Base-by-base conservation (phyloP, 495 filamentous ascomycete genomes). In the Penicillium cinerascens region DNA sequence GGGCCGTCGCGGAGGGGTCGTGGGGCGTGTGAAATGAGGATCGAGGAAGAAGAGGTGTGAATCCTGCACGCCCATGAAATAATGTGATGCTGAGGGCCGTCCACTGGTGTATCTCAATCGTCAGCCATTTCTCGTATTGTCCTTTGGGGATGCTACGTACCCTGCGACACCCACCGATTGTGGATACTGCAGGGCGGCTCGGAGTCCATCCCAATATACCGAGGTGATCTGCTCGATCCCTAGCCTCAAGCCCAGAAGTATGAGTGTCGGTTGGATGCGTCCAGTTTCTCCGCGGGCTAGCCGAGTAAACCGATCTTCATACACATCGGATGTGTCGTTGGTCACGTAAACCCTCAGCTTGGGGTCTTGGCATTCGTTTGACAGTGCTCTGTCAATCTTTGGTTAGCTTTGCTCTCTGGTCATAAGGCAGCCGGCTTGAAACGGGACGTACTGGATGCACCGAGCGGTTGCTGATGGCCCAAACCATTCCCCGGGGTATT, bases 401-500 rank as follows among this genome's bases (percentile, higher is more conserved):
- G 68, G 16, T 59, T 11, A 51, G 48, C 20, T 25, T 25, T 15
- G 43, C 6, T 13, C 11, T 43, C 15, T 45, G 22, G 35, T 1
- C 26, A 6, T 16, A 16, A 4, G 10, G 33, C 17, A n/a, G 7
- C 11, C n/a, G n/a, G n/a, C n/a, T n/a, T n/a, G n/a, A n/a, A n/a
- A n/a, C n/a, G n/a, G n/a, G 23, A 75, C 89, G 61, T 70, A 96
- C 91, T 95, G 85, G 47, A 99, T 96, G 67, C 95, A 97, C 51
- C 85, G 82, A n/a, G 95, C 90, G 2, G 95, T 95, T 6, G 95
- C 93, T 15, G 90, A 96, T n/a, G 95, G 95, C 9, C 95, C 95
- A 76, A 99, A 99, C 95, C 95, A 99, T 70, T 97, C 89, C 21
- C 95, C 95, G 0, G 95, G 92, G 66, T 92, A 87, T 65, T 96